These are phyloP conservation scores for Tephrocybe sp. DNA, from an alignment of 768 basidiomycete genomes.

Conservation along the genomic window DNA sequence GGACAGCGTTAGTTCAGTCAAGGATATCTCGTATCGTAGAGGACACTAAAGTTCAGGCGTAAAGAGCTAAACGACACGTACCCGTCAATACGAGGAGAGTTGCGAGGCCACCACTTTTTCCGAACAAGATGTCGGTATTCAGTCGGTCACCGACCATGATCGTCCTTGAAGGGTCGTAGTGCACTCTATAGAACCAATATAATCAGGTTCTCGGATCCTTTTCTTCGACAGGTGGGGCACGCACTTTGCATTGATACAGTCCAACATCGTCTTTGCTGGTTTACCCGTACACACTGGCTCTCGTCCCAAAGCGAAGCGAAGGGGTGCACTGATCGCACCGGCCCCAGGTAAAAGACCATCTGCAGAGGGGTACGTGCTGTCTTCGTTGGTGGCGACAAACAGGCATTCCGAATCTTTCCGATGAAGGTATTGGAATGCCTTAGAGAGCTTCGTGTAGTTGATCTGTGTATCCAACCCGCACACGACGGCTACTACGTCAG, in stretches of 20 bases:
- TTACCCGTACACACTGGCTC: slow-evolving; percentile 85
- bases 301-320: slow-evolving; percentile 67
- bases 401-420: slow-evolving; percentile 67
- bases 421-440: slow-evolving; percentile 87
- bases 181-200: slow-evolving; percentile 48
- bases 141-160: slow-evolving; percentile 97
- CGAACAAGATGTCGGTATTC: slow-evolving; percentile 95
- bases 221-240: slow-evolving; percentile 16
- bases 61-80: slow-evolving; percentile 23
- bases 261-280: slow-evolving; percentile 88
- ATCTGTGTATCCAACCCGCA: slow-evolving; percentile 85
- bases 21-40: too few relatives aligned
- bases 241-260: slow-evolving; percentile 77
- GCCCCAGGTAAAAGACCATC: slow-evolving; percentile 79
- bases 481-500: slow-evolving; percentile 86
- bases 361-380: slow-evolving; percentile 83
- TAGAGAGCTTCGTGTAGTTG: slow-evolving; percentile 93
- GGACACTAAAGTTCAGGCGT: too few relatives aligned
- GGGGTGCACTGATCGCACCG: slow-evolving; percentile 80
- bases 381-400: slow-evolving; percentile 91
- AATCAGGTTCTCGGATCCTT: background rate
- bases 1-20: background rate
- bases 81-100: slow-evolving; percentile 95
- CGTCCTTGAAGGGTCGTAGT: slow-evolving; percentile 82
- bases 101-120: slow-evolving; percentile 77